Percentiles rank a stretch among this genome's conserved stretches.
Evolutionary conservation across 805 yeast genomes (phyloP).

Genomic region (Starmerella floris): DNA sequence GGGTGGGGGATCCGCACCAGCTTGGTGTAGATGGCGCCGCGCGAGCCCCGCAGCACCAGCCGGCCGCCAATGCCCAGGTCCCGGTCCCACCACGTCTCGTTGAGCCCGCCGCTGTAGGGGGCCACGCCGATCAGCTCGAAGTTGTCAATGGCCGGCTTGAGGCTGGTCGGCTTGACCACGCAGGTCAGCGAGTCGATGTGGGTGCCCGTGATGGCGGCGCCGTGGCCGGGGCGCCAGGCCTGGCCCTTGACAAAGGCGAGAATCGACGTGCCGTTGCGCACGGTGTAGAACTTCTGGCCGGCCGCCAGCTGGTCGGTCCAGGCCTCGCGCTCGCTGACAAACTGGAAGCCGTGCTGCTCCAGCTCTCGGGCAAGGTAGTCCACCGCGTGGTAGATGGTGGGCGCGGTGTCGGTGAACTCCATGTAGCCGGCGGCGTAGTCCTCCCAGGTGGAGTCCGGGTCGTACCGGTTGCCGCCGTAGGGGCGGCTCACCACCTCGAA

Average conservation of each 20-base stretch:
- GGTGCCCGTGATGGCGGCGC: constrained; percentile 58
- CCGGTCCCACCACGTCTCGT: constrained; percentile 63
- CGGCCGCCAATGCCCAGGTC: constrained; percentile 79
- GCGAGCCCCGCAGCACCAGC: constrained; percentile 36
- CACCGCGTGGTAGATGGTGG: constrained; percentile 66
- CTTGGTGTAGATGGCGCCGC: constrained; percentile 24
- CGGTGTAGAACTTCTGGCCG: constrained; percentile 44
- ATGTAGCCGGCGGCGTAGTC: constrained; percentile 36
- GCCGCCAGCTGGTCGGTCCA: constrained; percentile 36
- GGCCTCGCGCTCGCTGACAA: constrained; percentile 47
- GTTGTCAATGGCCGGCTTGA: constrained; percentile 50
- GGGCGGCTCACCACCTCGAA: constrained; percentile 21
- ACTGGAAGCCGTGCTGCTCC: constrained; percentile 47
- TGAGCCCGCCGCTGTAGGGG: constrained; percentile 53
- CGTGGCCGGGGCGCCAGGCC: constrained; percentile 47
- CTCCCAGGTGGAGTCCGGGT: constrained; percentile 20
- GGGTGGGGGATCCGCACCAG: constrained; percentile 32
- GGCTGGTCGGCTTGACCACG: constrained; percentile 58
- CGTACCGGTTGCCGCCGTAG: constrained; percentile 5
- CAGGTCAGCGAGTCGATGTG: constrained; percentile 64
- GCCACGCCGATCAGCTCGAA: constrained; percentile 71
- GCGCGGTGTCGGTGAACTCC: constrained; percentile 56
- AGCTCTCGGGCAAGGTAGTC: constrained; percentile 37
- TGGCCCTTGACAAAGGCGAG: constrained; percentile 60
- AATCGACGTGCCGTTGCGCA: constrained; percentile 54